phyloP scores from a whole-genome alignment of 768 basidiomycete species.

The Panellus pusillus region DNA sequence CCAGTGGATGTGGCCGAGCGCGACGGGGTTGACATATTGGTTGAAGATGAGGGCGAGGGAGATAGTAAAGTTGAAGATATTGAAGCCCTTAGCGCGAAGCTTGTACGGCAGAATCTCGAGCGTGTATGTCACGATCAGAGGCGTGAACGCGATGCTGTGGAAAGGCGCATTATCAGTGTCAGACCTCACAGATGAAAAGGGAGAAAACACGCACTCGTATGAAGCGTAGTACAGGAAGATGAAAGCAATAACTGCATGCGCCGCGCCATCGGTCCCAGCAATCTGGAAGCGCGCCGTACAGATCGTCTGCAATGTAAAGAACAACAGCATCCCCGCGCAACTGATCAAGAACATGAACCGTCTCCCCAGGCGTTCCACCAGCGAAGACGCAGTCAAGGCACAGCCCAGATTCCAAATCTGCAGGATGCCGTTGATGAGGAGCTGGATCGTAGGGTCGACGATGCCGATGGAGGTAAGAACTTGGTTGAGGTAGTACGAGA shows the following conservation, averaged over 20 bases:
- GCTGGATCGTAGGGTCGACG: slow-evolving; percentile 54
- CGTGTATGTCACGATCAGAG: slow-evolving; percentile 84
- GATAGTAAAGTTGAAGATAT: slow-evolving; percentile 75
- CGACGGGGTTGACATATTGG: slow-evolving; percentile 85
- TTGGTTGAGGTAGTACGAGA: slow-evolving; percentile 78
- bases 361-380: slow-evolving; percentile 68
- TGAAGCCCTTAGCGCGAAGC: slow-evolving; percentile 86
- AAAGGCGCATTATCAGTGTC: not conserved
- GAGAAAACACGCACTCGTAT: slow-evolving; percentile 60
- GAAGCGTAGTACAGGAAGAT: slow-evolving; percentile 81
- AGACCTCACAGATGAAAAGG: not conserved
- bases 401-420: slow-evolving; percentile 79
- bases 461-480: slow-evolving; percentile 72
- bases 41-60: slow-evolving; percentile 85
- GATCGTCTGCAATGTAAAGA: slow-evolving; percentile 68
- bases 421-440: slow-evolving; percentile 84
- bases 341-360: slow-evolving; percentile 71
- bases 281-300: slow-evolving; percentile 60
- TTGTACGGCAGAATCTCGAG: slow-evolving; percentile 85
- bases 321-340: slow-evolving; percentile 56
- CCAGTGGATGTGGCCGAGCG: slow-evolving; percentile 63
- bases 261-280: slow-evolving; percentile 41
- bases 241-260: slow-evolving; percentile 76
- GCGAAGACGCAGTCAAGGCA: slow-evolving; percentile 55
- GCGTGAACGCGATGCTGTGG: slow-evolving; percentile 71